phyloP scores from a whole-genome alignment of 2,329 filamentous ascomycete genomes.

The Nothophaeocryptopus gaeumannii region DNA sequence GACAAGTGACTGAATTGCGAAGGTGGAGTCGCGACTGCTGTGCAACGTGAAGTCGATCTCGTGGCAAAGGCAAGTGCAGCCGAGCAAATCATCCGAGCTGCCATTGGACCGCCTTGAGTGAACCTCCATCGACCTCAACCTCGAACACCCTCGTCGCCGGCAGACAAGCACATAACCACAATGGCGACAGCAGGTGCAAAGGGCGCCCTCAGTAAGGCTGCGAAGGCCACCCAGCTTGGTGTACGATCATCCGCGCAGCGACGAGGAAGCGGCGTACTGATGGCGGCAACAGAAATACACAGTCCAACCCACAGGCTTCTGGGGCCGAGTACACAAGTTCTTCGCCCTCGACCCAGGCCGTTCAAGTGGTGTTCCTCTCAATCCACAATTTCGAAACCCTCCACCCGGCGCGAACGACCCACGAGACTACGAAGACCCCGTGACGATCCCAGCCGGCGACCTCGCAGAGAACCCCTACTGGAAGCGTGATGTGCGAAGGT shows the following conservation, averaged over 20 bases:
- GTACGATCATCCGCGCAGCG: constrained; percentile 8
- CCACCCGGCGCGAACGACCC: constrained; percentile 72
- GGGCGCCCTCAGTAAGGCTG: constrained; percentile 17
- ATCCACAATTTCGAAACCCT: constrained; percentile 87
- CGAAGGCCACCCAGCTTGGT: constrained; percentile 17
- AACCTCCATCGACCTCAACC: constrained; percentile 2
- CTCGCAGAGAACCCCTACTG: constrained; percentile 93
- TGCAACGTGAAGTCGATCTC: not conserved
- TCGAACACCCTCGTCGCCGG: constrained; percentile 2
- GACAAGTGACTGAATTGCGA: too few relatives aligned
- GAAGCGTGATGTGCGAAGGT: constrained; percentile 84
- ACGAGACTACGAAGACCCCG: constrained; percentile 72
- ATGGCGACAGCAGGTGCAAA: constrained; percentile 23
- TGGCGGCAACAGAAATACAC: constrained; percentile 77
- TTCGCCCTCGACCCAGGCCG: constrained; percentile 82
- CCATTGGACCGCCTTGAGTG: constrained; percentile 12
- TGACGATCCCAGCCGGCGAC: constrained; percentile 79
- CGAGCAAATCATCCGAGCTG: constrained; percentile 9
- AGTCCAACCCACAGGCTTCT: constrained; percentile 82
- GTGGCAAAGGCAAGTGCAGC: constrained; percentile 11
- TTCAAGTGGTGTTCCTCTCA: constrained; percentile 87
- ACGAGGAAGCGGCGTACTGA: constrained; percentile 3
- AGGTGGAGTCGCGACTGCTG: not conserved
- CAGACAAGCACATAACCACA: not conserved
- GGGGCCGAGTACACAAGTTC: constrained; percentile 75